Evolutionary conservation across 1,284 basidiomycete species (phyloP).

Genomic region (Trametes versicolor): DNA sequence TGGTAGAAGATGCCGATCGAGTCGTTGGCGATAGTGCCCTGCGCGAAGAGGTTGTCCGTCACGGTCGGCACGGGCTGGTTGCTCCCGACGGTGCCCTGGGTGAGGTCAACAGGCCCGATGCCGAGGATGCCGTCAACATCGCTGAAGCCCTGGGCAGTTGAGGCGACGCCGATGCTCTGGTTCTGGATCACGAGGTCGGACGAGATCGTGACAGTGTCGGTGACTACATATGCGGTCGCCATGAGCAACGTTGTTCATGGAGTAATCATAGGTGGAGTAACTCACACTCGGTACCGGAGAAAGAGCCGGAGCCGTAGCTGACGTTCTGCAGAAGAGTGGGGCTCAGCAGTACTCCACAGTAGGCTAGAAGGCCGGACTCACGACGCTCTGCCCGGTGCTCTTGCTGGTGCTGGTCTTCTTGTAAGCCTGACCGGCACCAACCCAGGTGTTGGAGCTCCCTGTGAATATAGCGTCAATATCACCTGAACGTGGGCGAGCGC

Average conservation of each 20-base stretch:
- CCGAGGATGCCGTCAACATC: constrained; percentile 66
- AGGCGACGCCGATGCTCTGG: constrained; percentile 64
- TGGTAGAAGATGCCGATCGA: constrained; percentile 61
- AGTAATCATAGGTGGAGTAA: constrained; percentile 20
- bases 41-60: constrained; percentile 49
- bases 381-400: constrained; percentile 54
- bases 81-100: constrained; percentile 47
- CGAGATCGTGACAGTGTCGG: constrained; percentile 56
- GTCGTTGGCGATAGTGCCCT: constrained; percentile 54
- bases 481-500: too few species aligned
- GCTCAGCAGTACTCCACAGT: background rate
- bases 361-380: constrained; percentile 33
- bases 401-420: constrained; percentile 52
- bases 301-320: constrained; percentile 60
- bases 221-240: constrained; percentile 5
- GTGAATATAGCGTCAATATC: background rate
- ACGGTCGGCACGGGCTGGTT: constrained; percentile 47
- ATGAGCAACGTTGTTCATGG: background rate
- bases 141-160: constrained; percentile 50
- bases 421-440: constrained; percentile 59
- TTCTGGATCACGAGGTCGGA: constrained; percentile 52
- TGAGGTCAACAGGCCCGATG: constrained; percentile 63
- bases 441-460: constrained; percentile 58
- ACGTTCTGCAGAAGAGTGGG: constrained; percentile 45
- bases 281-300: constrained; percentile 61